Conservation (phyloP, 176 grass and related monocot species). For the Rhynchospora tenuis region DNA sequence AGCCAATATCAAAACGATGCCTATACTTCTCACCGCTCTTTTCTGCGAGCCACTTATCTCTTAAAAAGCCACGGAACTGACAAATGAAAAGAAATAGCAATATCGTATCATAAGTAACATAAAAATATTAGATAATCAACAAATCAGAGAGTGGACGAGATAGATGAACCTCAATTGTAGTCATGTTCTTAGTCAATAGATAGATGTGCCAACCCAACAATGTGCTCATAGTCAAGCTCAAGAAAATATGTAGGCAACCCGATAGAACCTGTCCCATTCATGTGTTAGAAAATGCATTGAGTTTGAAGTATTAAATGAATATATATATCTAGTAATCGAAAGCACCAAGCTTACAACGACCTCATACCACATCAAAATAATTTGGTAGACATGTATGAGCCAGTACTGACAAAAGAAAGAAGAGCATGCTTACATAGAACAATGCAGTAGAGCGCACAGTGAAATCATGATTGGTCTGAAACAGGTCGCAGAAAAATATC, state of each 20-base stretch:
- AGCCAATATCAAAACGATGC: constrained; percentile 78
- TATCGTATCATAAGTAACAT: background rate
- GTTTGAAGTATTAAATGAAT: background rate
- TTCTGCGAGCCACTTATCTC: constrained; percentile 87
- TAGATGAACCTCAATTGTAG: constrained; percentile 77
- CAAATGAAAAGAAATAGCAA: background rate
- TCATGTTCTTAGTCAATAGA: constrained; percentile 81
- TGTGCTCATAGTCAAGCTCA: constrained; percentile 73
- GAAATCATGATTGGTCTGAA: constrained; percentile 61
- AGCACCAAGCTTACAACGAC: background rate
- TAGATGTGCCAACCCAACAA: constrained; percentile 90
- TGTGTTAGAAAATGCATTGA: background rate
- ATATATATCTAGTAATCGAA: constrained; percentile 9
- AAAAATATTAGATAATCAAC: constrained; percentile 5
- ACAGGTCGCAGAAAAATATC: constrained; percentile 56
- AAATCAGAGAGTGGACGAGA: constrained; percentile 12
- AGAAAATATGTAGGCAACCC: constrained; percentile 44
- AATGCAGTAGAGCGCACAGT: constrained; percentile 41
- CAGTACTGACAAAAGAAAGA: background rate
- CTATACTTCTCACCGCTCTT: constrained; percentile 86
- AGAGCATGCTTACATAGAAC: constrained; percentile 59
- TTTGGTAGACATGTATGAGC: background rate
- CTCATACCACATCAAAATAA: constrained; percentile 4
- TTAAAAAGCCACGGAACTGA: constrained; percentile 35
- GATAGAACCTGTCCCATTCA: constrained; percentile 42